Evolutionary conservation across 495 filamentous ascomycete species (phyloP).

Genomic region (Neurospora sp.): DNA sequence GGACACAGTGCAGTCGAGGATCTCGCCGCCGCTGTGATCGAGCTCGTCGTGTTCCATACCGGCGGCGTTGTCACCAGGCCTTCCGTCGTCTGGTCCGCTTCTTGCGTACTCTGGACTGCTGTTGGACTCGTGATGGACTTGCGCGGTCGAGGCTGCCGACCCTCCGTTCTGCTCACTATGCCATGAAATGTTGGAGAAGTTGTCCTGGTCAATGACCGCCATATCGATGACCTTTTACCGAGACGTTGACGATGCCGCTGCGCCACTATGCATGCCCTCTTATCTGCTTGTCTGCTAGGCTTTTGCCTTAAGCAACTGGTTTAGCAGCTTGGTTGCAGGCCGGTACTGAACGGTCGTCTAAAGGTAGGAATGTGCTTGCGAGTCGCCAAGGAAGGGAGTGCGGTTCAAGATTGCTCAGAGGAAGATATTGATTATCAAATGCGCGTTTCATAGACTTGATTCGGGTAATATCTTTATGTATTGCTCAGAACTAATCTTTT

Average conservation of each 20-base stretch:
- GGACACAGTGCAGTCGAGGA: constrained; percentile 72
- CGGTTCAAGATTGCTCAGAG: not conserved
- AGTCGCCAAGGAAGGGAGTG: not conserved
- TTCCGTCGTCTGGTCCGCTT: constrained; percentile 14
- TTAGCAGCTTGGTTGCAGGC: not conserved
- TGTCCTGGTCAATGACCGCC: constrained; percentile 40
- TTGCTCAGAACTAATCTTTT: not conserved
- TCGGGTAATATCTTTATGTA: not conserved
- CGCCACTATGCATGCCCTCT: not conserved
- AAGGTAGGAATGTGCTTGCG: not conserved
- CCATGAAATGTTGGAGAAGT: constrained; percentile 43
- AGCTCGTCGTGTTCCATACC: constrained; percentile 36
- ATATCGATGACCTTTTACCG: constrained; percentile 13
- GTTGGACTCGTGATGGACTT: constrained; percentile 7
- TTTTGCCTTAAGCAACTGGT: not conserved
- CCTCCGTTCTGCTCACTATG: constrained; percentile 25
- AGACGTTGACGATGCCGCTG: not conserved
- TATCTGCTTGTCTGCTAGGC: not conserved
- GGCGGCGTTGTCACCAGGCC: constrained; percentile 5
- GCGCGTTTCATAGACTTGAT: not conserved
- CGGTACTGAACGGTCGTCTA: not conserved
- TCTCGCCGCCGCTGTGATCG: constrained; percentile 64
- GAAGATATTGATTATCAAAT: not conserved
- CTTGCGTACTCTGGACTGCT: constrained; percentile 9
- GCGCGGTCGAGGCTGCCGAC: constrained; percentile 5